These are phyloP conservation scores for Crotalaria pallida DNA, from an alignment of 306 rosid species.

Conservation along the genomic window DNA sequence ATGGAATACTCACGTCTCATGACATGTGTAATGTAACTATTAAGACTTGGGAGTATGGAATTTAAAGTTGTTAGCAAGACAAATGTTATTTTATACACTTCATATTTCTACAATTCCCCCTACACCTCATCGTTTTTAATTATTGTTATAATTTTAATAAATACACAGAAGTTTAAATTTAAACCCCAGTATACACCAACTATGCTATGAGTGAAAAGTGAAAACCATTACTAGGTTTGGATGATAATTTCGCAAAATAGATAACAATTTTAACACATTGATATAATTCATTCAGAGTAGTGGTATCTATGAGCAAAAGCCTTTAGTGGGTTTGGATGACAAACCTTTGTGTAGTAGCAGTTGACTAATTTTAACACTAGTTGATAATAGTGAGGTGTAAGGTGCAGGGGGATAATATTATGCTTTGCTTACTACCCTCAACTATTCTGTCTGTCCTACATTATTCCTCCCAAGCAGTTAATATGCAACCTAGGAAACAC, in stretches of 20 bases:
- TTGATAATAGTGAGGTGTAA: not conserved
- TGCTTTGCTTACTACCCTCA: not conserved
- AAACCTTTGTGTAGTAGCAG: not conserved
- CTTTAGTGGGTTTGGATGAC: not conserved
- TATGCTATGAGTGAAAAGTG: not conserved
- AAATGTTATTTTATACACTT: not conserved
- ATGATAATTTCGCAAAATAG: not conserved
- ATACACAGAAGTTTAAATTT: not conserved
- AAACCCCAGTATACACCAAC: not conserved
- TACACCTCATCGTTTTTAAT: not conserved
- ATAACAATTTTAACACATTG: not conserved
- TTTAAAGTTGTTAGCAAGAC: not conserved
- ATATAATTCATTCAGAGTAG: not conserved
- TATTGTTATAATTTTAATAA: not conserved
- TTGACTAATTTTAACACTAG: not conserved
- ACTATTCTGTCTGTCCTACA: not conserved
- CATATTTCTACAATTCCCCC: not conserved
- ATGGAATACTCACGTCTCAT: not conserved
- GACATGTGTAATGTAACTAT: not conserved
- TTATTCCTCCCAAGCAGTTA: constrained; percentile 2
- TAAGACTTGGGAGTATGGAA: not conserved
- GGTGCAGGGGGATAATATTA: not conserved
- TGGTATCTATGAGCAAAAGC: not conserved
- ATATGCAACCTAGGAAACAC: not conserved
- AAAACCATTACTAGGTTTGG: not conserved